Base-by-base conservation (phyloP, 2,329 filamentous ascomycete genomes). In the Nemania bipapillata region DNA sequence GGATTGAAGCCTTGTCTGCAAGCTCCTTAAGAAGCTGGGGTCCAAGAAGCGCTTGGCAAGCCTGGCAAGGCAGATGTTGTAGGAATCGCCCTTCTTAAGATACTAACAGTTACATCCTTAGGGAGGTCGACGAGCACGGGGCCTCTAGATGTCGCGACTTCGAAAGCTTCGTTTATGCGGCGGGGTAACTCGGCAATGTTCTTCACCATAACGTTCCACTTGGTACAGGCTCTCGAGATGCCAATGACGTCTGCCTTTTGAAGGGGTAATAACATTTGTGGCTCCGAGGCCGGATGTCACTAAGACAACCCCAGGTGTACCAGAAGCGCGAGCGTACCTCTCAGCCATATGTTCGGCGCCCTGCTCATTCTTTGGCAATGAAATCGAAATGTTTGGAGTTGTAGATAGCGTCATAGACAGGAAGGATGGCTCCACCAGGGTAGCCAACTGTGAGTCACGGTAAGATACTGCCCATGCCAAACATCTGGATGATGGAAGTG, bases 291-390 rank as follows among this genome's bases (percentile, higher is more conserved):
- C 96, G 12, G 96, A 98, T 42, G 96, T 99, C 72, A 99, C 96
- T 69, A 99, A 86, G 65, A 99, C 96, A 65, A 98, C 96, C 79
- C 96, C 96, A 66, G 94, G 94, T 83, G 94, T 94, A 75, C 96
- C 96, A 61, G 92, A 95, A 66, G 94, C 95, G 76, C 96, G 91
- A 64, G 96, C 96, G 80, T 98, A 98, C 61, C 96, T 96, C 83
- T 98, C 91, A 17, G 96, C 96, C 96, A 98, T 99, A 83, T 99
- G 96, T 72, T 96, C 96, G 66, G 96, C 96, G 74, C 96, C 96
- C 83, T 99, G 96, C 84, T 98, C 96, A 83, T 99, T 96, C 82
- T 92, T 90, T 32, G 96, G 96, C 8, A 98, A 98, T 90, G 79
- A 99, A 98, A 71, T 97, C 91, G 84, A 98, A 97, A 82, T 97